Evolutionary conservation across 2,329 filamentous ascomycete genomes (phyloP), one percentile per base, ranked within the genome.

Genomic region (Sclerotinia trifoliorum): DNA sequence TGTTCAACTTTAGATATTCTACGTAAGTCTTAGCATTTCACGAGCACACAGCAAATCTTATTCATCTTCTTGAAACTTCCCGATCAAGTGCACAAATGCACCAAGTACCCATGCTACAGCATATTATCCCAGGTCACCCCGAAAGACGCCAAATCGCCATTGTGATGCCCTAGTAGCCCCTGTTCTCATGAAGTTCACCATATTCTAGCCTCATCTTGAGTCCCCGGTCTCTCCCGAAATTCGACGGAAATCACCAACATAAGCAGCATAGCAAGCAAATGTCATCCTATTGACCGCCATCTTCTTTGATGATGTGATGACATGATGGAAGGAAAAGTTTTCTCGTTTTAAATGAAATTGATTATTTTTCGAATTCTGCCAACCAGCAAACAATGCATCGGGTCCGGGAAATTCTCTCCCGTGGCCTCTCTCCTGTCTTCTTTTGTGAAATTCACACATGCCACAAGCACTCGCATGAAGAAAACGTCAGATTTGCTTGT

Each of bases 201-300:
- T 67, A 62, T 62, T 62, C 65, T 63, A 63, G 56, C 35, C 56
- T 63, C 48, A 19, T 46, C 56, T 67, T 49, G 24, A 55, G 35
- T 42, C 35, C 32, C 65, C 65, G 65, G 29, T 54, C 24, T 67
- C 56, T 62, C 35, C 65, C 65, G 65, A 67, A 7, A 51, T 54
- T 15, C 13, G 6, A 39, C 13, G 19, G 44, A 10, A 52, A 46
- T 10, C 32, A n/a, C 21, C 62, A 65, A 32, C 32, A 6, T 32
- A n/a, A 24, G 11, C 63, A 24, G 48, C 3, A 15, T 55, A 13
- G 32, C 8, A 35, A 29, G 4, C 17, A n/a, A 65, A 39, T 44
- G 26, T 32, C 42, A 24, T 49, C 63, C 13, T 19, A 13, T 44
- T 65, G 39, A 46, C 62, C 51, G 39, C 62, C 39, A 24, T 65